phyloP scores from a whole-genome alignment of 805 yeast species.

The Candida peoriensis region DNA sequence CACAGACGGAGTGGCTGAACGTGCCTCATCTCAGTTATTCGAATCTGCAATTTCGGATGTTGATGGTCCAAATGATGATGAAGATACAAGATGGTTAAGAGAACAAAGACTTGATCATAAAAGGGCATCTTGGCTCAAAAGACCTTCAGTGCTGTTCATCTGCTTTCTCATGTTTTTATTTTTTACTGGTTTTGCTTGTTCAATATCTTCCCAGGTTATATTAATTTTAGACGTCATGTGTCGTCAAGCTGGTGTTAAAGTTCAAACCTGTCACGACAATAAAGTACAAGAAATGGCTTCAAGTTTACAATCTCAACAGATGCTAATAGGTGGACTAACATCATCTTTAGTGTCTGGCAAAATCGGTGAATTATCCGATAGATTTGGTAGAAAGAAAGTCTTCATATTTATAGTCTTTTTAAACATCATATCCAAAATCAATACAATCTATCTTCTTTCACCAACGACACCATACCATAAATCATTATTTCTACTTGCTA shows the following conservation, averaged over 20 bases:
- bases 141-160: slow-evolving; percentile 52
- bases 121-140: slow-evolving; percentile 43
- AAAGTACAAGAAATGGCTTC: slow-evolving; percentile 42
- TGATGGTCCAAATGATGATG: slow-evolving; percentile 33
- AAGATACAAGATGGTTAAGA: slow-evolving; percentile 43
- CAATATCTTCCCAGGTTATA: slow-evolving; percentile 33
- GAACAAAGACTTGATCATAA: slow-evolving; percentile 43
- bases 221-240: slow-evolving; percentile 26
- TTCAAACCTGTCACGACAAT: slow-evolving; percentile 30
- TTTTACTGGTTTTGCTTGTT: slow-evolving; percentile 36
- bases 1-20: slow-evolving; percentile 3
- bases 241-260: slow-evolving; percentile 24
- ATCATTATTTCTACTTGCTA: slow-evolving; percentile 37
- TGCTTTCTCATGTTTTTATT: slow-evolving; percentile 37
- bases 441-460: slow-evolving; percentile 24
- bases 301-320: slow-evolving; percentile 39
- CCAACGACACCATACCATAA: slow-evolving; percentile 33
- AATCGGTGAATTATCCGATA: slow-evolving; percentile 59
- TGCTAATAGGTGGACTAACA: slow-evolving; percentile 38
- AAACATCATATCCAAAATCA: slow-evolving; percentile 18
- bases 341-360: slow-evolving; percentile 52
- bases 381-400: slow-evolving; percentile 54
- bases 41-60: slow-evolving; percentile 36
- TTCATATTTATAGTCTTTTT: slow-evolving; percentile 31
- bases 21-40: slow-evolving; percentile 17